Evolutionary conservation across 2,329 filamentous ascomycete species (phyloP), one percentile per base, ranked within the genome.

Genomic region (Colletotrichum costaricense): DNA sequence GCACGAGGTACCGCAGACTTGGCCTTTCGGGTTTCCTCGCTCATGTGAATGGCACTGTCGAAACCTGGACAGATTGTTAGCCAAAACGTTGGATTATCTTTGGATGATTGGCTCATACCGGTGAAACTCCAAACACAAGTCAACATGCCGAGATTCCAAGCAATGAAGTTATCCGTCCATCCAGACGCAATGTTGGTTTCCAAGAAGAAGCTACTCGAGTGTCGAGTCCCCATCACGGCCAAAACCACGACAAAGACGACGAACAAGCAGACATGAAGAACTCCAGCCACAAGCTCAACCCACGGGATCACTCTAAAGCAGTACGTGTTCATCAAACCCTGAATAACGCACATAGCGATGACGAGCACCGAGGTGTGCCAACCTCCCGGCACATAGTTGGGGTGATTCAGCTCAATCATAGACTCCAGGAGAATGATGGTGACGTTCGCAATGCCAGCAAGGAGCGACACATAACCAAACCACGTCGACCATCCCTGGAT

Each of bases 21-120:
- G 60, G 73, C 73, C 22, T 75, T 67, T 38, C 64, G 69, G 8
- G 68, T 72, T 22, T 75, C 73, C 8, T 75, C 73, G 24, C 69
- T 67, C 73, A 75, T 75, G 60, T 75, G 73, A 1, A 73, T 70
- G 6, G 63, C 63, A 0, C 63, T 58, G 2, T 67, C 63, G 38
- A 67, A 67, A 0, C 63, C 63, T 67, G 4, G 6, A 30, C 19
- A 7, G 11, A n/a, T 2, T 9, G 59, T 63, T 16, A 52, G 59
- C 9, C 1, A 9, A 9, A n/a, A 46, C 0, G 1, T 19, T 7
- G 19, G 1, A 5, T 1, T 9, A n/a, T 19, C 7, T 19, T 4
- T 46, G 42, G 2, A 46, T 9, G 2, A 46, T 46, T n/a, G 2
- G 14, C 2, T n/a, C 2, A 33, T 28, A 66, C 63, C 63, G 14